A percentile compares a stretch with the other conserved stretches of the same genome.
Conservation (phyloP, 2,329 filamentous ascomycete genomes). For the Amesomyces nigricolor region DNA sequence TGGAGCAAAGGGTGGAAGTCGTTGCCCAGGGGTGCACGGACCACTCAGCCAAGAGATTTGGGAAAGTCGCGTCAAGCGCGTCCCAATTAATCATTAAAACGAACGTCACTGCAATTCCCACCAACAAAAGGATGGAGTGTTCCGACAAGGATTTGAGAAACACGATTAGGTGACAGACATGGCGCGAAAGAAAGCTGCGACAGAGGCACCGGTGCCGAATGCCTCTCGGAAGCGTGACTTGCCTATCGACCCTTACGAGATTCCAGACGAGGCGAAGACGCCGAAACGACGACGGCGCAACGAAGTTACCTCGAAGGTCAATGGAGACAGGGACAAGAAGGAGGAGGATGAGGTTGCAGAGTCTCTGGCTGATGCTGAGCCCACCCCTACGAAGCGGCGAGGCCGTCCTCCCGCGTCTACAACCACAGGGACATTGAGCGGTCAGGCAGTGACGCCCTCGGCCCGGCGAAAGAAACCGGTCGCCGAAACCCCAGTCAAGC, state of each 20-base stretch:
- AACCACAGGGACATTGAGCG: conserved; percentile 23
- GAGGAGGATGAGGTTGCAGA: background rate
- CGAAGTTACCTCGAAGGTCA: conserved; percentile 1
- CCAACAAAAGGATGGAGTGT: background rate
- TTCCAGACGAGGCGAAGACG: conserved; percentile 22
- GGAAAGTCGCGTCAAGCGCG: conserved; percentile 20
- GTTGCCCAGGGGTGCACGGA: conserved; percentile 8
- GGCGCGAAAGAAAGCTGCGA: conserved; percentile 18
- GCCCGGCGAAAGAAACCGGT: conserved; percentile 29
- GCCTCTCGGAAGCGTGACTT: conserved; percentile 19
- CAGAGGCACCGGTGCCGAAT: conserved; percentile 11
- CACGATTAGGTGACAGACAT: conserved; percentile 12
- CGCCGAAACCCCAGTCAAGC: conserved; percentile 38
- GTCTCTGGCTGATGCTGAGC: conserved; percentile 19
- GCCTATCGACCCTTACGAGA: conserved; percentile 24
- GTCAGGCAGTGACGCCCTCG: conserved; percentile 35
- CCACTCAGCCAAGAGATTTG: conserved; percentile 9
- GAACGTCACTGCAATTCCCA: too few species aligned
- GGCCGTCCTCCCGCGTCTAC: conserved; percentile 25
- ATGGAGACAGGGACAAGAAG: conserved; percentile 7
- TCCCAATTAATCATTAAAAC: conserved; percentile 12
- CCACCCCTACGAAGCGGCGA: conserved; percentile 31
- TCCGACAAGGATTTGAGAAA: background rate
- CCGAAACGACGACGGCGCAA: conserved; percentile 18
- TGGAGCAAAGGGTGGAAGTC: background rate